These are phyloP conservation scores for Xylaria sp. DNA, from an alignment of 2,329 filamentous ascomycete genomes.

Conservation along the genomic window DNA sequence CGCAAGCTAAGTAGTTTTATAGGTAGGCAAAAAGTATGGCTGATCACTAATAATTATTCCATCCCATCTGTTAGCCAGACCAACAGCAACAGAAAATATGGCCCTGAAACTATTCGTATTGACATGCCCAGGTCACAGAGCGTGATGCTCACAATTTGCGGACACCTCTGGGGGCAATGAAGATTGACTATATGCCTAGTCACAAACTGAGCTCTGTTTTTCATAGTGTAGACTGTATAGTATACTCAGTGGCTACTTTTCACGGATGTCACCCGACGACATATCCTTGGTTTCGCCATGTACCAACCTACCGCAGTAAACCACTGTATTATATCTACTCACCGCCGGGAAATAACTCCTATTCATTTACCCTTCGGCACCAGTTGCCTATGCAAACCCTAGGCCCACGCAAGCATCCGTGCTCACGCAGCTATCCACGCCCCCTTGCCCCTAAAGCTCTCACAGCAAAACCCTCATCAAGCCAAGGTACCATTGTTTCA, in stretches of 20 bases:
- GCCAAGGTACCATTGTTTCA: not conserved
- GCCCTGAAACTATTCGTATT: not conserved
- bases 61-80: not conserved
- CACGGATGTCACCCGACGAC: not conserved
- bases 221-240: not conserved
- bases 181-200: not conserved
- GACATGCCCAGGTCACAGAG: not conserved
- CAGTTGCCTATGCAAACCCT: slow-evolving; percentile 8
- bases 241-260: not conserved
- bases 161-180: not conserved
- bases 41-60: not conserved
- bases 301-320: not conserved
- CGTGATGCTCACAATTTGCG: not conserved
- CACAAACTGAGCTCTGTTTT: not conserved
- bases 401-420: slow-evolving; percentile 8
- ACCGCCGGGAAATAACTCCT: not conserved
- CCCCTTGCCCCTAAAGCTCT: slow-evolving; percentile 5
- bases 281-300: not conserved
- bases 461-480: slow-evolving; percentile 2
- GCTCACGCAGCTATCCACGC: not conserved
- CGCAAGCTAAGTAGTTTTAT: not conserved
- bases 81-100: not conserved
- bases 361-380: slow-evolving; percentile 1
- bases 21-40: not conserved
- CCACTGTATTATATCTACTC: not conserved